Percentiles rank a stretch among this genome's conserved stretches.
phyloP scores from a whole-genome alignment of 2,329 filamentous ascomycete genomes.

The Trichoderma arundinaceum region DNA sequence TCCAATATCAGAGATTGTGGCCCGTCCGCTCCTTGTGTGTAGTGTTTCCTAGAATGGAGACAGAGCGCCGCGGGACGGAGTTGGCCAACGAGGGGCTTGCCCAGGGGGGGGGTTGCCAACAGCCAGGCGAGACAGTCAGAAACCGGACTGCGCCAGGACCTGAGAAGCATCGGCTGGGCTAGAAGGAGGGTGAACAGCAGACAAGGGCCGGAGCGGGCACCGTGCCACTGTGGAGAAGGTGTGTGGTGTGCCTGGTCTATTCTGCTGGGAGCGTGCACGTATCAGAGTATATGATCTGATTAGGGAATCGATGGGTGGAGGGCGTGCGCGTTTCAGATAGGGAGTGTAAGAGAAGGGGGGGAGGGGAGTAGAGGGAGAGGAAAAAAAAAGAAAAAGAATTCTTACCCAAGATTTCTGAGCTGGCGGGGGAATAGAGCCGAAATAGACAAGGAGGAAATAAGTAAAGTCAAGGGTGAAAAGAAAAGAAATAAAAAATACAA shows the following conservation, averaged over 20 bases:
- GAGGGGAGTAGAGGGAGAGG: background rate
- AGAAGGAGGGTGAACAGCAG: constrained; percentile 28
- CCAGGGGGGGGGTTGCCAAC: constrained; percentile 22
- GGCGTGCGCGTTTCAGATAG: constrained; percentile 30
- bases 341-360: constrained; percentile 21
- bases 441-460: background rate
- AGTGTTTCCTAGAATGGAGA: constrained; percentile 32
- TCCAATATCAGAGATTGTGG: constrained; percentile 30
- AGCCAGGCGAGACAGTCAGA: constrained; percentile 27
- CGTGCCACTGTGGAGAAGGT: constrained; percentile 35
- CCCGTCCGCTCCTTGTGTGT: constrained; percentile 26
- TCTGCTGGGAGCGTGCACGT: constrained; percentile 32
- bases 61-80: constrained; percentile 26
- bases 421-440: constrained; percentile 11
- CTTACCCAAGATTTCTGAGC: constrained; percentile 14
- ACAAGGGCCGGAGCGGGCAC: constrained; percentile 35
- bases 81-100: constrained; percentile 28
- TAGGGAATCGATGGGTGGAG: constrained; percentile 34
- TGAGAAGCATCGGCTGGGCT: constrained; percentile 29
- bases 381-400: constrained; percentile 11
- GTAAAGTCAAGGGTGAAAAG: background rate
- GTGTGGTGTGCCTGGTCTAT: constrained; percentile 32
- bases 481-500: background rate
- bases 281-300: constrained; percentile 37
- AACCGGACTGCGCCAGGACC: no score